A percentile compares a stretch with the other conserved stretches of the same genome.
Conservation (phyloP, 345 rosid species). For the Brassica carinata region DNA sequence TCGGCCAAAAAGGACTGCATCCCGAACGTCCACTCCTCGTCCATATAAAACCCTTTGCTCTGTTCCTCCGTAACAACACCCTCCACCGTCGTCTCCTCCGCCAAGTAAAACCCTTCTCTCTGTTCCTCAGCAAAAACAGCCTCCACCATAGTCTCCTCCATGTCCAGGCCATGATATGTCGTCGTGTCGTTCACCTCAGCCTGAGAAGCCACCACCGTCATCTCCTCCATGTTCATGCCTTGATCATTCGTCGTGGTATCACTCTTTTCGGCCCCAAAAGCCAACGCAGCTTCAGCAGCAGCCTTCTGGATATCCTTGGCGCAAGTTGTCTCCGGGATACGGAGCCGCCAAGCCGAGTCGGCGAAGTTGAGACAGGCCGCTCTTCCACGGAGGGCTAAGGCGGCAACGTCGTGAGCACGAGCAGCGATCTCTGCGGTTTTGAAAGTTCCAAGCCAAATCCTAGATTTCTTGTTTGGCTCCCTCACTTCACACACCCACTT, state of each 20-base stretch:
- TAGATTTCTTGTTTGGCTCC: constrained; percentile 78
- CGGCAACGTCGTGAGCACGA: constrained; percentile 89
- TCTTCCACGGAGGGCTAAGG: constrained; percentile 66
- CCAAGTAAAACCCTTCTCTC: constrained; percentile 44
- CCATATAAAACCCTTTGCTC: constrained; percentile 45
- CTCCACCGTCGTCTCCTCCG: constrained; percentile 50
- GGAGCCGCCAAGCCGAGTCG: constrained; percentile 78
- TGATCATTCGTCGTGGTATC: background rate
- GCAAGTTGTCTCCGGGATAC: constrained; percentile 58
- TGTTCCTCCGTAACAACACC: constrained; percentile 13
- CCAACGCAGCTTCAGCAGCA: constrained; percentile 31
- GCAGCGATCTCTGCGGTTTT: constrained; percentile 79
- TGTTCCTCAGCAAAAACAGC: constrained; percentile 11
- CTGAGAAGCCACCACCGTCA: constrained; percentile 13
- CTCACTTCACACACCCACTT: constrained; percentile 93
- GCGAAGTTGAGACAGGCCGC: constrained; percentile 83
- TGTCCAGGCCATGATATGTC: constrained; percentile 4
- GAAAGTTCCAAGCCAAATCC: constrained; percentile 91
- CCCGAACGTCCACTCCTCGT: constrained; percentile 63
- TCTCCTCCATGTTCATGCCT: background rate
- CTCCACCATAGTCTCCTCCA: background rate
- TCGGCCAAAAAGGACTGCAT: constrained; percentile 58
- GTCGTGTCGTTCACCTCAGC: constrained; percentile 1
- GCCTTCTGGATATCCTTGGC: constrained; percentile 66
- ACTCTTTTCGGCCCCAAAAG: constrained; percentile 21